Evolutionary conservation across 192 early-diverging fungal genomes (phyloP).

Genomic region (Coemansia sp.): DNA sequence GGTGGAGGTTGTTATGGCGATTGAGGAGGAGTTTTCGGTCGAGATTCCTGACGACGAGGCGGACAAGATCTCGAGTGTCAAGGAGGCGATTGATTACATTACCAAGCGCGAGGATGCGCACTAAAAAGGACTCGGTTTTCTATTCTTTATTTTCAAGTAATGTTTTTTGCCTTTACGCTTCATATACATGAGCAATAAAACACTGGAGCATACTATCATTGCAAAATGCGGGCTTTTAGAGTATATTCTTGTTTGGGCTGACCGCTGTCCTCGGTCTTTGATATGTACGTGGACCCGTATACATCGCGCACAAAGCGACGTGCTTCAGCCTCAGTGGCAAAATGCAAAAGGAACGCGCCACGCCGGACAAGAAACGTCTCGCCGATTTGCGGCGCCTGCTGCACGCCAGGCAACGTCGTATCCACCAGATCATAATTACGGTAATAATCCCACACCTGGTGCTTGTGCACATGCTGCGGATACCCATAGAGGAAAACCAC

Average conservation of each 20-base stretch:
- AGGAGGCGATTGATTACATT: constrained; percentile 87
- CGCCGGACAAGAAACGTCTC: constrained; percentile 32
- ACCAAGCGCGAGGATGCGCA: constrained; percentile 68
- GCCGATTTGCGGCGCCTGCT: constrained; percentile 39
- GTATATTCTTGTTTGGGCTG: not conserved
- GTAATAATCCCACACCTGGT: constrained; percentile 36
- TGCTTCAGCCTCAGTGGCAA: constrained; percentile 33
- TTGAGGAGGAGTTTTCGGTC: constrained; percentile 99
- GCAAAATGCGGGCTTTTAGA: constrained; percentile 29
- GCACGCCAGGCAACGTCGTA: constrained; percentile 37
- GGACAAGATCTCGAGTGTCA: constrained; percentile 88
- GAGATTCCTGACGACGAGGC: constrained; percentile 97
- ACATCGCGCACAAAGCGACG: constrained; percentile 44
- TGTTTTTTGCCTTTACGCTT: not conserved
- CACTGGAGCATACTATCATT: not conserved
- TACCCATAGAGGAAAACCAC: constrained; percentile 48
- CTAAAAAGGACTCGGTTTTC: constrained; percentile 35
- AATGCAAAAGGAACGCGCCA: constrained; percentile 44
- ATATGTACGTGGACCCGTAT: constrained; percentile 20
- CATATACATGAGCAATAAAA: not conserved
- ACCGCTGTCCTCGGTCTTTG: constrained; percentile 6
- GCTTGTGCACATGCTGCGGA: constrained; percentile 29
- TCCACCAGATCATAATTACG: constrained; percentile 40
- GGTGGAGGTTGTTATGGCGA: constrained; percentile 98
- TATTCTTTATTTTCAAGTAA: not conserved